Percentiles rank a stretch among this genome's conserved stretches.
Conservation (phyloP, 768 basidiomycete genomes). For the Roridomyces roridus region DNA sequence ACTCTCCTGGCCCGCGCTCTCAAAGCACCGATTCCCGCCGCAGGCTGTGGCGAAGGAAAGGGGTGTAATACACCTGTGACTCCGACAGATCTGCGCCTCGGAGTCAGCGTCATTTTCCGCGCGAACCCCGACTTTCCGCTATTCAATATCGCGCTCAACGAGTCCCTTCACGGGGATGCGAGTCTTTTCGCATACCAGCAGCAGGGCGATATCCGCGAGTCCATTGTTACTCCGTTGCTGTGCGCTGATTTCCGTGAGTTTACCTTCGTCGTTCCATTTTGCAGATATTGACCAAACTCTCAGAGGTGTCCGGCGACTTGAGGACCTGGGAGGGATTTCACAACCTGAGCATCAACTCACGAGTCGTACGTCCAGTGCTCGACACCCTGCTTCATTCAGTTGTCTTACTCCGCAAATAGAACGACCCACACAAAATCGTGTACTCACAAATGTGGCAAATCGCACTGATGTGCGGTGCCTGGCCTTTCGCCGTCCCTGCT, state of each 20-base stretch:
- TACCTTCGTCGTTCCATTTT: neutral
- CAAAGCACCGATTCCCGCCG: neutral
- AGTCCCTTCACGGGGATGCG: conserved; percentile 11
- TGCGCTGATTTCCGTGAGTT: conserved; percentile 11
- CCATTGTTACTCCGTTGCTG: neutral
- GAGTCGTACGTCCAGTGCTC: neutral
- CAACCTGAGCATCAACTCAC: neutral
- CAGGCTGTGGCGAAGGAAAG: neutral
- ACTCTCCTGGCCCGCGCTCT: too few species aligned
- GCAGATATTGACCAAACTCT: neutral
- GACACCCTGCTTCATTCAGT: neutral
- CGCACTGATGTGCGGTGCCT: neutral
- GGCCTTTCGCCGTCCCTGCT: neutral
- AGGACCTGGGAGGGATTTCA: conserved; percentile 14
- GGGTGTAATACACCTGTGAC: neutral
- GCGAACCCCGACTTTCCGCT: conserved; percentile 6
- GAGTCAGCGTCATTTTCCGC: neutral
- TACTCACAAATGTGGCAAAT: conserved; percentile 13
- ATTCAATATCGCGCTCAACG: conserved; percentile 8
- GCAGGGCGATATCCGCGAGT: neutral
- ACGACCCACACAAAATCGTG: conserved; percentile 1
- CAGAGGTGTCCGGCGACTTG: neutral
- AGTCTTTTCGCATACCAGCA: conserved; percentile 9
- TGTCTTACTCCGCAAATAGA: neutral
- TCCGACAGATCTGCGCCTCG: neutral